Conservation (phyloP, 495 filamentous ascomycete species). For the Hypoxylon subgilvum region DNA sequence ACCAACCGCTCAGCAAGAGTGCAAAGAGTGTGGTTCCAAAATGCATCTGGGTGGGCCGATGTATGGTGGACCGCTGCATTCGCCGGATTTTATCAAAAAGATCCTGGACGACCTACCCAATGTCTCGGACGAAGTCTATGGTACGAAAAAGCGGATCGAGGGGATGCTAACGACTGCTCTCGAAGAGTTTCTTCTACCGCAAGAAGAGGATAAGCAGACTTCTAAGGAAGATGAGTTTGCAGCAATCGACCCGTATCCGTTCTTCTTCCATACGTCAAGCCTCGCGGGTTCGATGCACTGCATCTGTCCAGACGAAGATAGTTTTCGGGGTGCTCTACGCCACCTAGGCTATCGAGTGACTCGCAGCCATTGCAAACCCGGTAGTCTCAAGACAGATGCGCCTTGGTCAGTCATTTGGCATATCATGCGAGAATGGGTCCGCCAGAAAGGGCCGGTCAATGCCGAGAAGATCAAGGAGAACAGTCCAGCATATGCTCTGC, state of each 20-base stretch:
- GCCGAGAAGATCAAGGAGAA: slow-evolving; percentile 68
- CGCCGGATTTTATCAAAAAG: slow-evolving; percentile 74
- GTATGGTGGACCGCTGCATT: slow-evolving; percentile 91
- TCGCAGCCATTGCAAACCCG: slow-evolving; percentile 83
- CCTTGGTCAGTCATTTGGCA: slow-evolving; percentile 90
- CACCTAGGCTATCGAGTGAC: slow-evolving; percentile 80
- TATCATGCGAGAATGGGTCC: slow-evolving; percentile 88
- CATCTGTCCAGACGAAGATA: slow-evolving; percentile 70
- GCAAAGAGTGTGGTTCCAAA: slow-evolving; percentile 83
- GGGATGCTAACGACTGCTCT: slow-evolving; percentile 90
- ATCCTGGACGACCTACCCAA: slow-evolving; percentile 72
- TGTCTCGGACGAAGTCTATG: slow-evolving; percentile 68
- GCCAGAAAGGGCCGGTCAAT: slow-evolving; percentile 76
- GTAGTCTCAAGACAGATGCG: slow-evolving; percentile 89
- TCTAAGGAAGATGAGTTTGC: slow-evolving; percentile 59
- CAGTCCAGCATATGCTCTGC: slow-evolving; percentile 71
- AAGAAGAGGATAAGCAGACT: slow-evolving; percentile 40
- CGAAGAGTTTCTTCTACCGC: slow-evolving; percentile 66
- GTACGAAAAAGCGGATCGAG: slow-evolving; percentile 78
- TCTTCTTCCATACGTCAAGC: slow-evolving; percentile 78
- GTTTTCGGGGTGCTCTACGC: slow-evolving; percentile 78
- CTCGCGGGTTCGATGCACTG: slow-evolving; percentile 79
- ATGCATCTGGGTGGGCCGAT: slow-evolving; percentile 91
- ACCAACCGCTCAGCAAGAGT: slow-evolving; percentile 65
- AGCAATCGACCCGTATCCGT: slow-evolving; percentile 71